These are phyloP conservation scores for Aspergillus quadrilineatus DNA, from an alignment of 2,329 filamentous ascomycete genomes.

Conservation along the genomic window DNA sequence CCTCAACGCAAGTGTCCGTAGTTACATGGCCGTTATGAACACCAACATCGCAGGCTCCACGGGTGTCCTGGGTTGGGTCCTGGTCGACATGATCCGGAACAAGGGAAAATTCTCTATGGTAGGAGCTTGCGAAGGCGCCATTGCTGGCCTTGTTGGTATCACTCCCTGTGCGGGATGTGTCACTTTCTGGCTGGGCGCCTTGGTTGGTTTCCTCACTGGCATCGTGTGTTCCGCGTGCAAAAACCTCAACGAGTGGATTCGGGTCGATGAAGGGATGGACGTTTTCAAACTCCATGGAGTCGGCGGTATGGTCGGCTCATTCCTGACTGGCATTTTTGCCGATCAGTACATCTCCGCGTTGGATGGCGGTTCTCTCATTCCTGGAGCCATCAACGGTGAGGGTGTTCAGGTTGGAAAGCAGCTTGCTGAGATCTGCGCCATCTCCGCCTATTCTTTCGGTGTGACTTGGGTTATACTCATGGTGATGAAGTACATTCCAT, in stretches of 20 bases:
- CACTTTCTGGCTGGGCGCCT: conserved; percentile 53
- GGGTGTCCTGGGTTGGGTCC: conserved; percentile 55
- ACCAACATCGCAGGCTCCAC: conserved; percentile 57
- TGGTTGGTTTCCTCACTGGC: conserved; percentile 58
- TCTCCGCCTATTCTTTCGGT: conserved; percentile 54
- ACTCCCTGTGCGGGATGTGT: conserved; percentile 57
- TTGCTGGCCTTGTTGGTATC: conserved; percentile 61
- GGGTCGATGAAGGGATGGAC: conserved; percentile 59
- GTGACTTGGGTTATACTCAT: conserved; percentile 54
- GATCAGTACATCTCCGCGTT: conserved; percentile 43
- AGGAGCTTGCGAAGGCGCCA: conserved; percentile 58
- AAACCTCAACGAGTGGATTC: conserved; percentile 54
- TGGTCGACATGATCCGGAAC: conserved; percentile 54
- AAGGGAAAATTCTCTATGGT: conserved; percentile 56
- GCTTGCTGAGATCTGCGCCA: conserved; percentile 56
- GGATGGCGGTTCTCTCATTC: conserved; percentile 49
- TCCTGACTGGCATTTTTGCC: conserved; percentile 60
- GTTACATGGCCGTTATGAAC: conserved; percentile 58
- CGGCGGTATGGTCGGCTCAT: conserved; percentile 58
- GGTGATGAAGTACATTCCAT: conserved; percentile 55
- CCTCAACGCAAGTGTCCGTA: conserved; percentile 53
- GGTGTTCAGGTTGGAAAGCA: conserved; percentile 57
- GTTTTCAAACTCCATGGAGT: conserved; percentile 61
- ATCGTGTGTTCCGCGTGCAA: conserved; percentile 52
- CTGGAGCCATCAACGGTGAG: conserved; percentile 56